Evolutionary conservation across 1,284 basidiomycete species (phyloP).

Genomic region (Lignosus rhinocerotis): DNA sequence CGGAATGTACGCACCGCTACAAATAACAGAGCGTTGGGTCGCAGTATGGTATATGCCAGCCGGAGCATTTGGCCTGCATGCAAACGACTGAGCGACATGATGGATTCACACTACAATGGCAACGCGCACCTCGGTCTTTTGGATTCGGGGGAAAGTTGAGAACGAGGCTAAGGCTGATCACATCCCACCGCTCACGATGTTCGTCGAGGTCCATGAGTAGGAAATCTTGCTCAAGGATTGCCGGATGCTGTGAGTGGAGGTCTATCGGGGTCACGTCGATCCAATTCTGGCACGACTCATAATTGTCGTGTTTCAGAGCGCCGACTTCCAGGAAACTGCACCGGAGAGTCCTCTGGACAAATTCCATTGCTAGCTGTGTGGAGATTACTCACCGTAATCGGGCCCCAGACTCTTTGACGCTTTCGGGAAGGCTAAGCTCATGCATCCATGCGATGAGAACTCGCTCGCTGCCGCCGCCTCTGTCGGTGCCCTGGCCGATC

Average conservation of each 20-base stretch:
- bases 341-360: not conserved
- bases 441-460: conserved; percentile 76
- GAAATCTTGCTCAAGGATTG: conserved; percentile 82
- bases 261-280: conserved; percentile 77
- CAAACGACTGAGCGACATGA: not conserved
- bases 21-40: conserved; percentile 62
- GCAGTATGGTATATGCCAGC: conserved; percentile 63
- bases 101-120: not conserved
- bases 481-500: conserved; percentile 74
- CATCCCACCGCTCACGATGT: conserved; percentile 63
- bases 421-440: conserved; percentile 45
- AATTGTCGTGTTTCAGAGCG: conserved; percentile 83
- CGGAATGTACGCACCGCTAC: conserved; percentile 59
- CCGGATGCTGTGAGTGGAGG: conserved; percentile 76
- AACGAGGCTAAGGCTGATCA: conserved; percentile 83
- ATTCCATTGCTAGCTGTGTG: not conserved
- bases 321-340: conserved; percentile 82
- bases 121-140: conserved; percentile 64
- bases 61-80: conserved; percentile 71
- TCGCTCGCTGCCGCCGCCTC: conserved; percentile 85
- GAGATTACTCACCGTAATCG: conserved; percentile 42
- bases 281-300: conserved; percentile 64
- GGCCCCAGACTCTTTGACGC: conserved; percentile 22
- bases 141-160: conserved; percentile 85
- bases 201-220: conserved; percentile 54